Base-by-base conservation (phyloP, 2,329 filamentous ascomycete genomes). In the Pseudonectria buxi region DNA sequence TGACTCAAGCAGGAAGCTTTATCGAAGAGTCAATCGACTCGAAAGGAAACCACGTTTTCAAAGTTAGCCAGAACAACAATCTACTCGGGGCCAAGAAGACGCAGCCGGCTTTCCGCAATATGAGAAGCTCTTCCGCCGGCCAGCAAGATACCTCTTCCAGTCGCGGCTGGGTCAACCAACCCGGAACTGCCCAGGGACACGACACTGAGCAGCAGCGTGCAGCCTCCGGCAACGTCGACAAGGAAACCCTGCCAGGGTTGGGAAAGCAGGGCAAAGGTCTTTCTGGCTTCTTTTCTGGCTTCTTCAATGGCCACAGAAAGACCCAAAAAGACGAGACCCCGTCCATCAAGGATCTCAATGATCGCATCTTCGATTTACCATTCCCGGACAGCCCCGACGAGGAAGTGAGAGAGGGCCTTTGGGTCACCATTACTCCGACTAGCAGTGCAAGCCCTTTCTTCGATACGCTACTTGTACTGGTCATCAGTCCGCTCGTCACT, bases 371-470 rank as follows among this genome's bases (percentile, higher is more conserved):
- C 10, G 52, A 51, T 22, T 9, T 22, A 9, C 18, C 18, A 3
- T 24, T 40, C 11, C 35, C 47, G 6, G 37, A 44, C 13, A 29
- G 32, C n/a, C 38, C 44, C 34, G 49, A 56, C 13, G 50, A 53
- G 30, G 54, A 64, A 18, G 59, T 43, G 12, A 63, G 70, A 26
- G 81, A 92, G 50, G 90, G 88, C 2, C 74, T 98, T 4, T 96
- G 88, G 88, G 87, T 98, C n/a, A 95, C 92, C 7, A 78, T 98
- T 36, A 92, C 87, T 1, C 92, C 89, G 2, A 89, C 88, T 1
- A 90, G 79, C 60, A 90, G 87, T 44, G 83, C 84, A 5, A 94
- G 83, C 49, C 89, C 92, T 0, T 95, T 98, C 65, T 89, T 96
- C 49, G 92, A 98, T 57, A 96, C 90, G 0, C 73, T 98, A 3